Evolutionary conservation across 306 rosid genomes (phyloP).

Genomic region (Vicia sativa): DNA sequence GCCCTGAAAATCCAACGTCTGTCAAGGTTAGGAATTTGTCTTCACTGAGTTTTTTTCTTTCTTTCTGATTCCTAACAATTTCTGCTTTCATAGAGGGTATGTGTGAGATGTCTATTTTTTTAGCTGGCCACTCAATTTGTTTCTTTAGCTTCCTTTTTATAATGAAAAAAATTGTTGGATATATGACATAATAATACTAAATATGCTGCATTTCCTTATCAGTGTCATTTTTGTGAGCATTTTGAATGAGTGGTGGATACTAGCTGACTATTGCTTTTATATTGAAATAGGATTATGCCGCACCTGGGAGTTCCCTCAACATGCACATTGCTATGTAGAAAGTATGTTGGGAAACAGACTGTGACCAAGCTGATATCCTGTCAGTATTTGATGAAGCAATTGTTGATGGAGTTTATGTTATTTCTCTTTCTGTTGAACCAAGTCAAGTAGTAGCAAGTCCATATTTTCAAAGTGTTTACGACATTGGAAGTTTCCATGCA

Average conservation of each 20-base stretch:
- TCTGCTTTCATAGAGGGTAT: slow-evolving; percentile 20
- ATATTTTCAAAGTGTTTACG: too few relatives aligned
- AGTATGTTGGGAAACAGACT: too few relatives aligned
- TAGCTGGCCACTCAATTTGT: slow-evolving; percentile 14
- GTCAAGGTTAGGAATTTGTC: slow-evolving; percentile 71
- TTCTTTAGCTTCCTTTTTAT: slow-evolving; percentile 9
- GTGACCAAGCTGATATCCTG: too few relatives aligned
- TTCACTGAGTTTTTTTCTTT: slow-evolving; percentile 26
- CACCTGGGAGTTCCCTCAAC: too few relatives aligned
- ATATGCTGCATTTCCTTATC: slow-evolving; percentile 18
- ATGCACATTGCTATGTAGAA: too few relatives aligned
- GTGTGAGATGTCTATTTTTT: slow-evolving; percentile 14
- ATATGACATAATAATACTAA: slow-evolving; percentile 7
- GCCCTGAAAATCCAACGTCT: slow-evolving; percentile 70
- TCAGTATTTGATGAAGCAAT: too few relatives aligned
- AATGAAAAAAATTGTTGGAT: slow-evolving; percentile 17
- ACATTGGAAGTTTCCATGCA: too few relatives aligned
- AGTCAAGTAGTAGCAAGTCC: too few relatives aligned
- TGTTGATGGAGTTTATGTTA: too few relatives aligned
- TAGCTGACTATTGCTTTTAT: slow-evolving; percentile 39
- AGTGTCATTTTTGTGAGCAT: slow-evolving; percentile 12
- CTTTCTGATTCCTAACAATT: slow-evolving; percentile 30
- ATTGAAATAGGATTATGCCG: slow-evolving; percentile 74
- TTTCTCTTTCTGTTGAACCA: too few relatives aligned
- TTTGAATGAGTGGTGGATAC: slow-evolving; percentile 25